Evolutionary conservation across 495 filamentous ascomycete species (phyloP).

Genomic region (Astrocystis sublimbata): DNA sequence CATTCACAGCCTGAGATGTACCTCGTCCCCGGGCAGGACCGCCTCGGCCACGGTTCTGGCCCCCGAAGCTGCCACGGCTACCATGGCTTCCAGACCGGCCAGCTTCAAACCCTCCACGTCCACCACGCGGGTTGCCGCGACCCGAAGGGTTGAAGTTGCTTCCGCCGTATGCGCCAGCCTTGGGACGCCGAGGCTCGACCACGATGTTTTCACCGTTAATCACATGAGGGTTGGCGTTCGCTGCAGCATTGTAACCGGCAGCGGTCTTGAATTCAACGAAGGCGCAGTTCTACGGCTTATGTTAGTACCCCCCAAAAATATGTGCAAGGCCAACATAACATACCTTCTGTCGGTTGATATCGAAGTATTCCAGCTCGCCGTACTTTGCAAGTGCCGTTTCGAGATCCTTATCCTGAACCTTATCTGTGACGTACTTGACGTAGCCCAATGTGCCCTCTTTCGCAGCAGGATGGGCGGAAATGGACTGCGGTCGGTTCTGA

Average conservation of each 20-base stretch:
- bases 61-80: constrained; percentile 65
- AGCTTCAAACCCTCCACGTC: constrained; percentile 63
- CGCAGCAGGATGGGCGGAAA: constrained; percentile 51
- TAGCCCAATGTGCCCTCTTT: constrained; percentile 76
- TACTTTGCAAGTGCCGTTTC: constrained; percentile 64
- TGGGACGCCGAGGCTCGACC: constrained; percentile 86
- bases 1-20: constrained; percentile 42
- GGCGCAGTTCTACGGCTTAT: constrained; percentile 74
- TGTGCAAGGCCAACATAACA: constrained; percentile 25
- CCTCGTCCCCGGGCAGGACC: constrained; percentile 49
- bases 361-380: constrained; percentile 82
- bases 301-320: constrained; percentile 18
- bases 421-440: constrained; percentile 90
- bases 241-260: constrained; percentile 76
- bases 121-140: constrained; percentile 58
- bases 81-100: constrained; percentile 62
- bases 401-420: constrained; percentile 70
- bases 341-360: constrained; percentile 90
- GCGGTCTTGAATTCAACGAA: constrained; percentile 88
- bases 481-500: constrained; percentile 64
- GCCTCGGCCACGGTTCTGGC: constrained; percentile 62
- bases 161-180: constrained; percentile 64
- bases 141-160: constrained; percentile 62
- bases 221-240: constrained; percentile 80
- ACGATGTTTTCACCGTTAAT: constrained; percentile 77